These are phyloP conservation scores for Ophiostoma sp. DNA, from an alignment of 2,329 filamentous ascomycete genomes.

Conservation along the genomic window DNA sequence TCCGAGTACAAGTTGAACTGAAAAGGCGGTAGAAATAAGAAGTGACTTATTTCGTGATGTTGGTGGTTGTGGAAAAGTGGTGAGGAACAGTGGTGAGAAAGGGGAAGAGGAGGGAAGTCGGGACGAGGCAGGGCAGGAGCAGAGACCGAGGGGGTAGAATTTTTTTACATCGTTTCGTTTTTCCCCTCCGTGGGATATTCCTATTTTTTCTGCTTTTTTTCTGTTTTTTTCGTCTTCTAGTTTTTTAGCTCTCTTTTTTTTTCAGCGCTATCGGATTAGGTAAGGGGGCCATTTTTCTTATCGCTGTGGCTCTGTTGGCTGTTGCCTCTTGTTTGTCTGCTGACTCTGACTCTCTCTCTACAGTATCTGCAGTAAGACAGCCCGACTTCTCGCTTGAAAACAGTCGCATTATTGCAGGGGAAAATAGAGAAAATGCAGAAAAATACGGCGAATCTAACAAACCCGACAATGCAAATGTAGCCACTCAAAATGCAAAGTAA, in stretches of 20 bases:
- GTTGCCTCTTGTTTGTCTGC: too few species aligned
- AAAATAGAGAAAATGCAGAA: too few species aligned
- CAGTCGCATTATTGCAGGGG: too few species aligned
- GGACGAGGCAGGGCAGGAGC: neutral
- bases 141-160: slow-evolving; percentile 4
- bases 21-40: neutral
- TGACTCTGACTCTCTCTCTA: too few species aligned
- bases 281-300: neutral
- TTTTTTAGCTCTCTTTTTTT: neutral
- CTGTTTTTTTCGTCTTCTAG: slow-evolving; percentile 1
- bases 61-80: neutral
- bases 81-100: neutral
- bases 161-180: slow-evolving; percentile 14
- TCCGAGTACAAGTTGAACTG: slow-evolving; percentile 22
- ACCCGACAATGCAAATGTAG: too few species aligned
- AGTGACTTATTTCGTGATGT: slow-evolving; percentile 10
- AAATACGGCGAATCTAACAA: neutral
- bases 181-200: slow-evolving; percentile 14
- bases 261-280: slow-evolving; percentile 10
- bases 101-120: neutral
- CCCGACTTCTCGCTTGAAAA: too few species aligned
- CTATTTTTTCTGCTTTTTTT: neutral
- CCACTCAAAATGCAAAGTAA: too few species aligned
- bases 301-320: neutral
- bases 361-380: too few species aligned